Conservation (phyloP, 2,329 filamentous ascomycete species). For the Calonectria ilicicola region DNA sequence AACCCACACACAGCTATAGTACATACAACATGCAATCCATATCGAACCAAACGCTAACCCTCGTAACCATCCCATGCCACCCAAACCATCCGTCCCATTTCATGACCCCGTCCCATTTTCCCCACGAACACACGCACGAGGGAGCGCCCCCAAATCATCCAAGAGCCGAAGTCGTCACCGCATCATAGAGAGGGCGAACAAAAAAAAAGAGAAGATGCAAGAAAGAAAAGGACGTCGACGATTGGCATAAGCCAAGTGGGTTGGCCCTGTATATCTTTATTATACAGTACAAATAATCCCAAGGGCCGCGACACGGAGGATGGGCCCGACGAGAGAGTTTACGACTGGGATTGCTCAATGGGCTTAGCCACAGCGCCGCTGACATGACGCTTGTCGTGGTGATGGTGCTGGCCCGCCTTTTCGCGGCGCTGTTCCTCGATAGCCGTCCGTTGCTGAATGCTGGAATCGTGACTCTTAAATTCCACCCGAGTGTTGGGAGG, state of each 20-base stretch:
- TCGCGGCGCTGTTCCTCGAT: constrained; percentile 94
- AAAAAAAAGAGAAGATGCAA: constrained; percentile 23
- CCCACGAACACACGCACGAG: constrained; percentile 19
- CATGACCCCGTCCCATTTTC: constrained; percentile 21
- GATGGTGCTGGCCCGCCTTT: constrained; percentile 70
- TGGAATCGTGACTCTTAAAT: constrained; percentile 97
- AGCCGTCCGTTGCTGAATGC: constrained; percentile 89
- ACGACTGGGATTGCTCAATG: constrained; percentile 44
- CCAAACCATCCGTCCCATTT: constrained; percentile 18
- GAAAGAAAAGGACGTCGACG: constrained; percentile 28
- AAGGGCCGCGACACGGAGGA: not conserved
- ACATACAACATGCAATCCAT: constrained; percentile 27
- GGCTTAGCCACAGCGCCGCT: constrained; percentile 47
- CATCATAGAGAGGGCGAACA: constrained; percentile 15
- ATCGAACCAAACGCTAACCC: constrained; percentile 30
- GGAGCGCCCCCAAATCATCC: constrained; percentile 16
- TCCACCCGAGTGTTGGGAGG: constrained; percentile 90
- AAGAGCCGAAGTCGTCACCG: constrained; percentile 24
- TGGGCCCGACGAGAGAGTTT: constrained; percentile 7
- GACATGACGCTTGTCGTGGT: constrained; percentile 53
- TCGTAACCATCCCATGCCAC: constrained; percentile 22
- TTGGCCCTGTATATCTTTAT: constrained; percentile 29
- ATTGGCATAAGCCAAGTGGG: constrained; percentile 24
- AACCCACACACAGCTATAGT: constrained; percentile 26
- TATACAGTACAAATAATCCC: constrained; percentile 39